A percentile compares a stretch with the other conserved stretches of the same genome.
These are phyloP conservation scores for Ichthyophthirius multifiliis DNA, from an alignment of 169 alveolate genomes.

Conservation along the genomic window DNA sequence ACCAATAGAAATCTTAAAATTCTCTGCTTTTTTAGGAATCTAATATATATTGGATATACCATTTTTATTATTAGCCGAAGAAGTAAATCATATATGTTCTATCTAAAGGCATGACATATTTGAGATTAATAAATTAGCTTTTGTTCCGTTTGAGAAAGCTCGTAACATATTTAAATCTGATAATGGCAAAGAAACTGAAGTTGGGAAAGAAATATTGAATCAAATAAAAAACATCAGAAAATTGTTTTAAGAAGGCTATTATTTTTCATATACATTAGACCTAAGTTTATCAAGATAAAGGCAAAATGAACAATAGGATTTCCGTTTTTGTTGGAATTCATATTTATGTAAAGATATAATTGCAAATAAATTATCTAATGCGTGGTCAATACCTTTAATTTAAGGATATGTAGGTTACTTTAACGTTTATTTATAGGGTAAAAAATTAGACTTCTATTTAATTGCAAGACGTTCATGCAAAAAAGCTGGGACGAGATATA, in stretches of 20 bases:
- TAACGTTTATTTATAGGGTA: conserved; percentile 3
- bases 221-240: neutral
- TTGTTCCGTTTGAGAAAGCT: neutral
- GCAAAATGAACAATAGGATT: neutral
- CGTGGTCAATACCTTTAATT: conserved; percentile 29
- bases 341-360: neutral
- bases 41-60: conserved; percentile 1
- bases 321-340: conserved; percentile 10
- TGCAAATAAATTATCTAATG: neutral
- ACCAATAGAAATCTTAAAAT: neutral
- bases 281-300: conserved; percentile 6
- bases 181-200: neutral
- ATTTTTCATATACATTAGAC: conserved; percentile 15
- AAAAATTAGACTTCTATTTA: conserved; percentile 22
- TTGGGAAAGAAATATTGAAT: neutral
- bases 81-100: neutral
- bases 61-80: neutral
- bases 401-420: conserved; percentile 26
- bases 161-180: neutral
- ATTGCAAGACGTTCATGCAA: conserved; percentile 57
- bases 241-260: conserved; percentile 13
- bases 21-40: conserved; percentile 16
- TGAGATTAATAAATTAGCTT: neutral
- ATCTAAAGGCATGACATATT: conserved; percentile 1
- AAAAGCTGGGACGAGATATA: conserved; percentile 66